A percentile compares a stretch with the other conserved stretches of the same genome.
Conservation (phyloP, 495 filamentous ascomycete species). For the Mytilinidion resinicola region DNA sequence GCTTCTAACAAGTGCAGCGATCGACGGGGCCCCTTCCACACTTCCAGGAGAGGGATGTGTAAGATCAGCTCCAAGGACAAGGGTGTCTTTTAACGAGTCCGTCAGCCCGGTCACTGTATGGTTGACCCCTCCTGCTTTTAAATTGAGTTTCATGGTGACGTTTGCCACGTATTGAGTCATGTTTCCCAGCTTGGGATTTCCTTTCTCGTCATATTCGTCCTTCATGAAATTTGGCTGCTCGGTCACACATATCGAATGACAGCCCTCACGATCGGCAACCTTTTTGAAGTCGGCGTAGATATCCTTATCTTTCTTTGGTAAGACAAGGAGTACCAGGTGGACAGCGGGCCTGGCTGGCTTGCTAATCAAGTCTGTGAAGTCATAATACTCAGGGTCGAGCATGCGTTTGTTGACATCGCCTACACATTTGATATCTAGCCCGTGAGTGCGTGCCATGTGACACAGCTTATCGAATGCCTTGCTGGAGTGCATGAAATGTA, state of each 20-base stretch:
- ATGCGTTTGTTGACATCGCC: too few relatives aligned
- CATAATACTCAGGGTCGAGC: too few relatives aligned
- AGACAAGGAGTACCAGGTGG: background rate
- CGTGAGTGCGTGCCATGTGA: too few relatives aligned
- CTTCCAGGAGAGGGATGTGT: constrained; percentile 11
- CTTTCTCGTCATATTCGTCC: background rate
- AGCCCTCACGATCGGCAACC: background rate
- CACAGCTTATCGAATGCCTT: too few relatives aligned
- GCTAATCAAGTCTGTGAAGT: too few relatives aligned
- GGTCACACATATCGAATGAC: background rate
- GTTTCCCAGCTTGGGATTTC: background rate
- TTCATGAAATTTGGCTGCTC: too few relatives aligned
- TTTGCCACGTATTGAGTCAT: constrained; percentile 8
- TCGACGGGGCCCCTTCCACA: background rate
- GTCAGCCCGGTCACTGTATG: background rate
- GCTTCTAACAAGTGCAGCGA: constrained; percentile 11
- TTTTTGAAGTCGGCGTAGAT: background rate
- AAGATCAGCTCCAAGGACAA: constrained; percentile 20
- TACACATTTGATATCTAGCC: too few relatives aligned
- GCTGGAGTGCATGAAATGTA: too few relatives aligned
- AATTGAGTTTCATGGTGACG: constrained; percentile 17
- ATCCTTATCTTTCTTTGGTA: background rate
- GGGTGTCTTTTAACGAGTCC: background rate
- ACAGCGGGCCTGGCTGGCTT: too few relatives aligned
- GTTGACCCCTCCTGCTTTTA: constrained; percentile 8